phyloP scores from a whole-genome alignment of 164 flowering plant species.

The Litsea cubeba region DNA sequence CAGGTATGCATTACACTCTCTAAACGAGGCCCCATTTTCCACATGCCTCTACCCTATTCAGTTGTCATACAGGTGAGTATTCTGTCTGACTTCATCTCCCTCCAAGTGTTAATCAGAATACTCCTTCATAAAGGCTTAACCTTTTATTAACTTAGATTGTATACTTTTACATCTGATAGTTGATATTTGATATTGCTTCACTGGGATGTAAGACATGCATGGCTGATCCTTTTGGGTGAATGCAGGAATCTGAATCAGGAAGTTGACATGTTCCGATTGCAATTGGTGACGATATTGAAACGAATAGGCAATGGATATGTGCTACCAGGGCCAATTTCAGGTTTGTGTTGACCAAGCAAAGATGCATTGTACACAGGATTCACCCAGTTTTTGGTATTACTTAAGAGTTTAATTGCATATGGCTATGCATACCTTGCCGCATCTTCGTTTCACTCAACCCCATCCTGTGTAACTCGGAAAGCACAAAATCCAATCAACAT shows the following conservation, averaged over 20 bases:
- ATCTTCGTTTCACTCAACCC: no score
- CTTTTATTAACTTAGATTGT: no score
- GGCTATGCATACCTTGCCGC: no score
- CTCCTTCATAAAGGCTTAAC: background rate
- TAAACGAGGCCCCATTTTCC: conserved; percentile 31
- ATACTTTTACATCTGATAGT: background rate
- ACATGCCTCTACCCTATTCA: conserved; percentile 91
- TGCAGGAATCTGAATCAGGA: conserved; percentile 82
- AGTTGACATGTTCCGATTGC: conserved; percentile 79
- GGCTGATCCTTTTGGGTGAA: conserved; percentile 1
- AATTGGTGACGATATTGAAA: conserved; percentile 48
- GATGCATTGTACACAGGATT: conserved; percentile 1
- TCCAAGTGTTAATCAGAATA: background rate
- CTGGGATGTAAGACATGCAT: background rate
- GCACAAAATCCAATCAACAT: no score
- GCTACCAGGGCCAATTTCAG: conserved; percentile 32
- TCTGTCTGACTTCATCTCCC: background rate
- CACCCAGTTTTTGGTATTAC: background rate
- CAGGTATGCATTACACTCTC: conserved; percentile 62
- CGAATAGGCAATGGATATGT: conserved; percentile 79
- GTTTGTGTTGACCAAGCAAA: background rate
- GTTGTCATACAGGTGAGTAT: conserved; percentile 69
- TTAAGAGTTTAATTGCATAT: no score
- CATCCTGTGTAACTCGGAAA: no score
- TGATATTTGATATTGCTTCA: background rate